A percentile compares a stretch with the other conserved stretches of the same genome.
Conservation (phyloP, 192 early-diverging fungal genomes). For the Rhizophagus clarus region DNA sequence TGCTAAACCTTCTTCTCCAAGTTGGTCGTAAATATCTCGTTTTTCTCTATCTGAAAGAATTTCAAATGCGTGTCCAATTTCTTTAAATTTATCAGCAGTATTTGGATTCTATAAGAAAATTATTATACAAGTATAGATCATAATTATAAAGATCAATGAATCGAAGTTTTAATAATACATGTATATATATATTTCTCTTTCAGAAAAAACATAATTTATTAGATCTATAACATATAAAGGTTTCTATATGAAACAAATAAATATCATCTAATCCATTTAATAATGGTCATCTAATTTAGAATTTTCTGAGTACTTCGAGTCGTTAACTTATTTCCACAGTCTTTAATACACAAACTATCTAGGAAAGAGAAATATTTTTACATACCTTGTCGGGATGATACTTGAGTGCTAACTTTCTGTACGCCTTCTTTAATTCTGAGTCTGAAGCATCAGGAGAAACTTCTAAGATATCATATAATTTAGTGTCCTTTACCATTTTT, state of each 20-base stretch:
- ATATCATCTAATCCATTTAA: no score
- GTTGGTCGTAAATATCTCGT: constrained; percentile 91
- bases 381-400: constrained; percentile 85
- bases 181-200: no score
- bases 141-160: no score
- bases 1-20: constrained; percentile 88
- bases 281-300: background rate
- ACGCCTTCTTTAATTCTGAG: constrained; percentile 92
- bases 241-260: no score
- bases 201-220: no score
- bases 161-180: no score
- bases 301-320: background rate
- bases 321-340: no score
- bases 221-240: no score
- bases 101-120: constrained; percentile 70
- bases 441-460: constrained; percentile 75
- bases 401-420: constrained; percentile 92
- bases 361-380: background rate
- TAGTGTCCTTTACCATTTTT: constrained; percentile 73
- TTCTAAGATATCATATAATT: constrained; percentile 88
- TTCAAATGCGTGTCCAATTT: constrained; percentile 98
- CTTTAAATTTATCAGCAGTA: constrained; percentile 93
- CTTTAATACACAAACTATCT: no score
- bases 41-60: constrained; percentile 91
- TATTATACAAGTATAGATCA: background rate